Evolutionary conservation across 805 yeast genomes (phyloP), one percentile per base, ranked within the genome.

Genomic region (Kuraishia ogatae): DNA sequence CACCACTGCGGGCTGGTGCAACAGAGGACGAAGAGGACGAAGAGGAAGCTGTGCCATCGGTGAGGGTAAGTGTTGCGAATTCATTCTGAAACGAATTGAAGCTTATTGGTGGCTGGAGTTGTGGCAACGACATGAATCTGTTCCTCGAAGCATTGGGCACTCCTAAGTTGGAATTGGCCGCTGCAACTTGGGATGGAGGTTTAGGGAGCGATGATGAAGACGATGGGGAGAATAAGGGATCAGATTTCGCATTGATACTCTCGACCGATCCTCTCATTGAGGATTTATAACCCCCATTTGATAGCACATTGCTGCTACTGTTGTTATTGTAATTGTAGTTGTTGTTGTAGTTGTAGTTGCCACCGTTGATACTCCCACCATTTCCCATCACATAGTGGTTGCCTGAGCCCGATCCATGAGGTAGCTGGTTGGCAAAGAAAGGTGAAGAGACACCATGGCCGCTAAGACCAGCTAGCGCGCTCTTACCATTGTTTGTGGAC

Each of bases 101-200:
- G 23, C 17, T 54, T 24, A 56, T 49, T 11, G 55, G 54, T 24
- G 59, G 59, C 39, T 55, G 57, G 23, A 57, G 49, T 22, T 55
- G 59, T 6, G 59, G 59, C 53, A 57, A 48, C 2, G 59, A 55
- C 56, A 55, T 50, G 26, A 57, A 53, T 39, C 59, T 50, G 46
- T 55, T 55, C 29, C 54, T 54, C 5, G 53, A 51, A 46, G 26
- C 48, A 20, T 29, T 51, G 22, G 49, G 49, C 8, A 35, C 39
- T 22, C 50, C 23, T 35, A 2, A 22, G 55, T 19, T 55, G 58
- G 24, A 52, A 51, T 24, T 22, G 20, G 48, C 22, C 17, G 15
- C 17, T 3, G 53, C 48, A 10, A 46, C 17, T 11, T 26, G 46
- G 46, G 54, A 28, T 7, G 2, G 52, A 5, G 24, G 23, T 24